Evolutionary conservation across 1,139 yeast species (phyloP), one percentile per base, ranked within the genome.

Genomic region (Pichia sp.): DNA sequence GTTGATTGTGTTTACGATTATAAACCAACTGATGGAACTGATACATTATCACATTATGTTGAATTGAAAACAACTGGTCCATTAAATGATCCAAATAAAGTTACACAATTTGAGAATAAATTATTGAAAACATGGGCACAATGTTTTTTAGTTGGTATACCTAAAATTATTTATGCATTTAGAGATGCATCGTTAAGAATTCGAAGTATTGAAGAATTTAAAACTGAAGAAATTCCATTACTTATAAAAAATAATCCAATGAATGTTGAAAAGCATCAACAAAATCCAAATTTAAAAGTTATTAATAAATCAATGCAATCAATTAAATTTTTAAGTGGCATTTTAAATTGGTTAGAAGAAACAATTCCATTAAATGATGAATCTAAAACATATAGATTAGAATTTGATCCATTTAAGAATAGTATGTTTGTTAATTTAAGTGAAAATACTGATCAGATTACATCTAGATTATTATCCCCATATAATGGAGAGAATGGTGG

Each of bases 61-160:
- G 97, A 92, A 61, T 70, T 94, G 53, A 92, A 90, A 59, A 87
- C 97, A 1, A 68, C 81, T 5, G 71, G 74, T 38, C 67, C 71
- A 8, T 70, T 90, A 0, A 71, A 69, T 30, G 68, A 70, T 35
- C 77, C 76, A 9, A 69, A 69, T 12, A 79, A 78, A 34, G 76
- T 80, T 24, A 65, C 67, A 30, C 71, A 66, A 6, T 89, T 90
- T 58, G 96, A 90, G 60, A 75, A 64, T 62, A 89, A 81, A 61
- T 64, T 90, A 37, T 77, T 82, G 61, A 77, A 71, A 50, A 74
- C 94, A 0, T 94, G 99, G 99, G 89, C 96, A 3, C 97, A 90
- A 66, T 82, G 95, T 51, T 94, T 90, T 62, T 67, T 94, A 35
- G 71, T 87, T 43, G 98, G 98, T 4, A 74, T 90, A 20, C 80